phyloP scores from a whole-genome alignment of 805 yeast genomes.

The Naumovozyma castellii region DNA sequence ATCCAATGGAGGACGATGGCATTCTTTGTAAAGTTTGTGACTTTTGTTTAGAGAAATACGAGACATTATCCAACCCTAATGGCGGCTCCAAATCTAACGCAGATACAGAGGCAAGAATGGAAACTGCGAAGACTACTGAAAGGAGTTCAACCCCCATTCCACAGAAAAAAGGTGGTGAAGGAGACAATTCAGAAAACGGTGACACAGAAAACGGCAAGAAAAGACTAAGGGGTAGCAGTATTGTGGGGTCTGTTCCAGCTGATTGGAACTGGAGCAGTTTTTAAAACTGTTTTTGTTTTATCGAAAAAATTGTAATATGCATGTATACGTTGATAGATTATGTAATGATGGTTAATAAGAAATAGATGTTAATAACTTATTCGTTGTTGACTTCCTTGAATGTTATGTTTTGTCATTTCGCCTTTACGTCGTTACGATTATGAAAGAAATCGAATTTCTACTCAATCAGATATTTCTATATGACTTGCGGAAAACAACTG shows the following conservation, averaged over 20 bases:
- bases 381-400: too few relatives aligned
- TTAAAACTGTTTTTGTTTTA: slow-evolving; percentile 19
- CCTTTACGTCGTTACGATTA: too few relatives aligned
- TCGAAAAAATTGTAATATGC: not conserved
- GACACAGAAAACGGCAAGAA: not conserved
- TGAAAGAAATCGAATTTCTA: too few relatives aligned
- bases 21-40: slow-evolving; percentile 59
- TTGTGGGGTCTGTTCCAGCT: slow-evolving; percentile 51
- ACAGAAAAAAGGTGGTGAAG: slow-evolving; percentile 3
- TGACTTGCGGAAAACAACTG: too few relatives aligned
- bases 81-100: slow-evolving; percentile 1
- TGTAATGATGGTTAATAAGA: not conserved
- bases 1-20: slow-evolving; percentile 35
- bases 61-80: slow-evolving; percentile 28
- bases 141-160: not conserved
- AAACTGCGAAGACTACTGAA: too few relatives aligned
- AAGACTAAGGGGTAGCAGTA: slow-evolving; percentile 17
- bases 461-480: too few relatives aligned
- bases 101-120: too few relatives aligned
- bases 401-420: too few relatives aligned
- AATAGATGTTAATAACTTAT: too few relatives aligned
- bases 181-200: not conserved
- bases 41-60: slow-evolving; percentile 53
- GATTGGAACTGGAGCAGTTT: slow-evolving; percentile 79
- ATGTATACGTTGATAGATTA: not conserved